Evolutionary conservation across 257 asterid genomes (phyloP).

Genomic region (Solanum ossicruentum): DNA sequence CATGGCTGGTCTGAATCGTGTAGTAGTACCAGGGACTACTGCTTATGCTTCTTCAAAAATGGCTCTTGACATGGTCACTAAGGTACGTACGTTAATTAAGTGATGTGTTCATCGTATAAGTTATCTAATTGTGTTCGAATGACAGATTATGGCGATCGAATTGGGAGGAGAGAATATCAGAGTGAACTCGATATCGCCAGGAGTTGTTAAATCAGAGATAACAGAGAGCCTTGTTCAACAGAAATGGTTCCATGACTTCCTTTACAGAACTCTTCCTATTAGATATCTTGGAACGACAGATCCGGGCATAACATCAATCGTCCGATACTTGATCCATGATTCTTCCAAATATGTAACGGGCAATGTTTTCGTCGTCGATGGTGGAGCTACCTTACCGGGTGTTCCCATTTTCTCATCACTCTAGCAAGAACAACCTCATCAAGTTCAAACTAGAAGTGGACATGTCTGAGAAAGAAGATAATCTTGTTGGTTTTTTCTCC

Average conservation of each 20-base stretch:
- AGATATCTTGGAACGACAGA: slow-evolving; percentile 5
- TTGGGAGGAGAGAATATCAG: slow-evolving; percentile 19
- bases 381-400: slow-evolving; percentile 23
- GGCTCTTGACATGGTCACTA: neutral
- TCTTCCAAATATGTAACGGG: slow-evolving; percentile 24
- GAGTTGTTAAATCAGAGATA: slow-evolving; percentile 28
- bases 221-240: slow-evolving; percentile 13
- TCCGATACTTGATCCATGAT: slow-evolving; percentile 22
- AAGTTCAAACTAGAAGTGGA: neutral
- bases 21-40: neutral
- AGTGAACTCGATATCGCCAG: slow-evolving; percentile 30
- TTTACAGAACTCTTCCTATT: slow-evolving; percentile 2
- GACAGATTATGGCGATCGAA: slow-evolving; percentile 30
- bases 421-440: neutral
- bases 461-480: neutral
- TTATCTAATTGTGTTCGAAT: neutral
- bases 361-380: slow-evolving; percentile 27
- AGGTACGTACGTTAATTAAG: neutral
- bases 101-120: too few relatives aligned
- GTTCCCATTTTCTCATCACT: slow-evolving; percentile 30
- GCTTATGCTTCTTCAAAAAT: slow-evolving; percentile 17
- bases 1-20: slow-evolving; percentile 13
- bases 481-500: neutral
- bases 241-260: slow-evolving; percentile 16
- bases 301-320: slow-evolving; percentile 31